These are phyloP conservation scores for Fagopyrum homotropicum DNA, from an alignment of 148 eudicot genomes.

Conservation along the genomic window DNA sequence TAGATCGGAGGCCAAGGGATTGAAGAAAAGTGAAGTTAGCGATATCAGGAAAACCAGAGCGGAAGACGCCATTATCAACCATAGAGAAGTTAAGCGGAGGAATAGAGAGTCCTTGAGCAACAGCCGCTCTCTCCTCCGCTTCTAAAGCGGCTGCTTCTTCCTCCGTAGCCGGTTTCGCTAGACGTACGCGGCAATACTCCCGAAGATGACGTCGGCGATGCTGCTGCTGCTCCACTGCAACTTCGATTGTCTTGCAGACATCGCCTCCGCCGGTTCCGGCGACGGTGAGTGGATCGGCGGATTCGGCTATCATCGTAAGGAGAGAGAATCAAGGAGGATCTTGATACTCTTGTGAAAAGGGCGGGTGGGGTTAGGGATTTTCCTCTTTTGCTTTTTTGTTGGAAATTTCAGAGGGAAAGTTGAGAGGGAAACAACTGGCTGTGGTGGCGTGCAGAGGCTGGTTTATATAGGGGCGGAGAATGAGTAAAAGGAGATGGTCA, in stretches of 20 bases:
- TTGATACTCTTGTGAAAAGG: slow-evolving; percentile 9
- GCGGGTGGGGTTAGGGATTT: slow-evolving; percentile 1
- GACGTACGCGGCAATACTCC: slow-evolving; percentile 10
- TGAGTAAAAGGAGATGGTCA: neutral
- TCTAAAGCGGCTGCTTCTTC: neutral
- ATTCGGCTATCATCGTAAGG: slow-evolving; percentile 17
- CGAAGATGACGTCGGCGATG: neutral
- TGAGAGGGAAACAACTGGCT: slow-evolving; percentile 10
- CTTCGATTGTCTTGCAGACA: slow-evolving; percentile 31
- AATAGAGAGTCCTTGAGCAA: slow-evolving; percentile 30
- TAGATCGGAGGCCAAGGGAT: slow-evolving; percentile 80
- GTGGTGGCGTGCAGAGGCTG: slow-evolving; percentile 10
- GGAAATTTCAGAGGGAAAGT: slow-evolving; percentile 7
- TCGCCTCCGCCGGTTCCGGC: slow-evolving; percentile 12
- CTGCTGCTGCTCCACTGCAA: slow-evolving; percentile 23
- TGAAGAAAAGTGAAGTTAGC: slow-evolving; percentile 66
- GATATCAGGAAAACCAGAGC: slow-evolving; percentile 79
- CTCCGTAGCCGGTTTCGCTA: neutral
- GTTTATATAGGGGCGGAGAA: slow-evolving; percentile 17
- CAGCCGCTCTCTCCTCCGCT: slow-evolving; percentile 8
- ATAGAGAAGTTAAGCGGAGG: slow-evolving; percentile 83
- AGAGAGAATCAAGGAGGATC: slow-evolving; percentile 11
- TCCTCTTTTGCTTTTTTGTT: neutral
- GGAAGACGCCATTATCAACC: slow-evolving; percentile 79
- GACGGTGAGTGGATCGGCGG: slow-evolving; percentile 1